phyloP scores from a whole-genome alignment of 2,329 filamentous ascomycete genomes.

The Myriosclerotinia scirpicola region DNA sequence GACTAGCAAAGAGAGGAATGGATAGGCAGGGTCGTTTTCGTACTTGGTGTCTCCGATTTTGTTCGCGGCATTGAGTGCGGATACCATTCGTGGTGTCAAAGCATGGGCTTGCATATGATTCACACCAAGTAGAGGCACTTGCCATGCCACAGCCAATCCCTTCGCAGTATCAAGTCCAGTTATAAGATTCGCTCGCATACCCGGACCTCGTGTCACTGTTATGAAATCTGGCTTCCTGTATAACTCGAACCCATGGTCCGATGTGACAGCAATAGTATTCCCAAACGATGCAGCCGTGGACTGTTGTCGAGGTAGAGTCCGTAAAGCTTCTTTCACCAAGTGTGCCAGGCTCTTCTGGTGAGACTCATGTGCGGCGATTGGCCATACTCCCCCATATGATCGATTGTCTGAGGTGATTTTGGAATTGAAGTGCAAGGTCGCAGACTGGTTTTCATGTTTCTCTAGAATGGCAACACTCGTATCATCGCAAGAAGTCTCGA shows the following conservation, averaged over 20 bases:
- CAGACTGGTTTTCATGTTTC: constrained; percentile 46
- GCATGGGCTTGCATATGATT: constrained; percentile 99
- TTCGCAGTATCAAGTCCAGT: constrained; percentile 83
- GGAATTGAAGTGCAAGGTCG: constrained; percentile 72
- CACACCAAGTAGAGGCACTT: constrained; percentile 77
- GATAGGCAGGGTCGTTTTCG: constrained; percentile 58
- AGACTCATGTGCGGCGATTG: constrained; percentile 69
- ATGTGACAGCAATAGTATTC: constrained; percentile 25
- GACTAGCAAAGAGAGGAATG: constrained; percentile 84
- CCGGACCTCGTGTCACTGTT: constrained; percentile 86
- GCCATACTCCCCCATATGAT: constrained; percentile 75
- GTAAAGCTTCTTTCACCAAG: constrained; percentile 65
- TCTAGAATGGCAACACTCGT: constrained; percentile 84
- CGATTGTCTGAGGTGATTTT: constrained; percentile 81
- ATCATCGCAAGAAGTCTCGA: constrained; percentile 89
- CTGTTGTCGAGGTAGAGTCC: constrained; percentile 45
- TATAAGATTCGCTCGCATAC: constrained; percentile 77
- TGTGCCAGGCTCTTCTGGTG: constrained; percentile 70
- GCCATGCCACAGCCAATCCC: constrained; percentile 80
- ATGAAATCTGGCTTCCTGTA: constrained; percentile 72
- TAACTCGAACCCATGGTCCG: constrained; percentile 30
- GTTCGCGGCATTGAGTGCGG: constrained; percentile 50
- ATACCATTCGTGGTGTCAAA: constrained; percentile 76
- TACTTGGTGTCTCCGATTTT: background rate
- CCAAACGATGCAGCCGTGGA: constrained; percentile 27